Conservation (phyloP, 1,284 basidiomycete species). For the Trametes sp. region DNA sequence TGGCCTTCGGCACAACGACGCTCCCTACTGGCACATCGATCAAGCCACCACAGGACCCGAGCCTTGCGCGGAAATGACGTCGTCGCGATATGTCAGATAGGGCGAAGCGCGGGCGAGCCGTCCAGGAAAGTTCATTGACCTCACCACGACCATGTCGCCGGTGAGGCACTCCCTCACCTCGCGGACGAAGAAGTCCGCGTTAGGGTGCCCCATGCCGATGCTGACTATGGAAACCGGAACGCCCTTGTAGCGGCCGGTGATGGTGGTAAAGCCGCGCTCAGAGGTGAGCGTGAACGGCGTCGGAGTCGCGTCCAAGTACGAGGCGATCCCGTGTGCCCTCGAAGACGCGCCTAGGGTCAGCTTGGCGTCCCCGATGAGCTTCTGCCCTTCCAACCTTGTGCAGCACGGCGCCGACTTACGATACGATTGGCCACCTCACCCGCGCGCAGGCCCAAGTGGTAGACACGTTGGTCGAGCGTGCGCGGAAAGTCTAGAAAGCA, state of each 20-base stretch:
- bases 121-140: conserved; percentile 49
- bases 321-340: conserved; percentile 68
- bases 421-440: conserved; percentile 87
- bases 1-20: conserved; percentile 73
- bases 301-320: conserved; percentile 64
- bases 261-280: conserved; percentile 82
- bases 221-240: conserved; percentile 77
- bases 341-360: conserved; percentile 81
- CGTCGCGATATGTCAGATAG: conserved; percentile 21
- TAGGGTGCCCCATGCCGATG: conserved; percentile 85
- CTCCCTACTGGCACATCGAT: conserved; percentile 75
- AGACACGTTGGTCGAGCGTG: conserved; percentile 73
- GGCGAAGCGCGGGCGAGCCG: conserved; percentile 3
- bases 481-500: conserved; percentile 70
- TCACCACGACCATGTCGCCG: conserved; percentile 81
- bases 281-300: conserved; percentile 69
- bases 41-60: conserved; percentile 84
- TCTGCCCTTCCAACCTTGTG: conserved; percentile 1
- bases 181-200: conserved; percentile 87
- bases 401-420: conserved; percentile 48
- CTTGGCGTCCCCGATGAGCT: conserved; percentile 44
- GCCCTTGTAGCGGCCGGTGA: conserved; percentile 79
- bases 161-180: conserved; percentile 80
- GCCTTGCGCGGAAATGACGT: conserved; percentile 47
- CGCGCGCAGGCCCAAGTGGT: conserved; percentile 76